Percentiles rank a stretch among this genome's conserved stretches.
These are phyloP conservation scores for Penicillium taxi DNA, from an alignment of 495 filamentous ascomycete genomes.

Conservation along the genomic window DNA sequence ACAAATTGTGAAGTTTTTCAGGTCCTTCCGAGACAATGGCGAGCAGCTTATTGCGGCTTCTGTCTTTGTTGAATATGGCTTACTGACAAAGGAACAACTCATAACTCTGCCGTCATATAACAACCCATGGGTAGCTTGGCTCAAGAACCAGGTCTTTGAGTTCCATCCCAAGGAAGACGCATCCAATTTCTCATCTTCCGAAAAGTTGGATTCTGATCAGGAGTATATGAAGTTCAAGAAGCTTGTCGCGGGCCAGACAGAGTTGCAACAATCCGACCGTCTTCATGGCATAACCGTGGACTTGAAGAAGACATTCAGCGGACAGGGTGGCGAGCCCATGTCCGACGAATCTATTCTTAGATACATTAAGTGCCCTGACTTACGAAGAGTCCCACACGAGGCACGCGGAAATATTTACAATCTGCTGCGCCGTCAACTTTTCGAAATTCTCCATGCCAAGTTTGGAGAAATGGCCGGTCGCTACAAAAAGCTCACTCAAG, in stretches of 20 bases:
- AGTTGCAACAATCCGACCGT: conserved; percentile 47
- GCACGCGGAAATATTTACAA: conserved; percentile 55
- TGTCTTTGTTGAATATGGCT: conserved; percentile 37
- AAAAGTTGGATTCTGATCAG: conserved; percentile 26
- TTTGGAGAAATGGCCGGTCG: conserved; percentile 34
- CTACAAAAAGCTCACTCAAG: conserved; percentile 35
- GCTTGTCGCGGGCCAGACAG: conserved; percentile 45
- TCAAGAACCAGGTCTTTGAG: conserved; percentile 42
- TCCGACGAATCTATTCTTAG: conserved; percentile 6
- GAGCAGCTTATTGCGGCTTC: conserved; percentile 15
- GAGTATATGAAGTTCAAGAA: conserved; percentile 48
- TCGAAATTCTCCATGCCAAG: conserved; percentile 30
- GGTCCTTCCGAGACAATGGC: conserved; percentile 27
- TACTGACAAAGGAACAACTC: conserved; percentile 56
- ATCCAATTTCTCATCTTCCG: too few species aligned
- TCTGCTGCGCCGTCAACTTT: conserved; percentile 39
- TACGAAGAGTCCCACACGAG: conserved; percentile 49
- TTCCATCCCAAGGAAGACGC: too few species aligned
- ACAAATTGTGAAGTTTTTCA: conserved; percentile 41
- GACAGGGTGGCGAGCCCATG: conserved; percentile 4
- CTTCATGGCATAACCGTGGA: conserved; percentile 42
- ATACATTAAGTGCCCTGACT: conserved; percentile 31
- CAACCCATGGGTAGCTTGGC: conserved; percentile 53
- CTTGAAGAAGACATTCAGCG: conserved; percentile 44
- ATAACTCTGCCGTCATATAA: conserved; percentile 39